Conservation (phyloP, 331 rosid genomes). For the Quercus phellos region DNA sequence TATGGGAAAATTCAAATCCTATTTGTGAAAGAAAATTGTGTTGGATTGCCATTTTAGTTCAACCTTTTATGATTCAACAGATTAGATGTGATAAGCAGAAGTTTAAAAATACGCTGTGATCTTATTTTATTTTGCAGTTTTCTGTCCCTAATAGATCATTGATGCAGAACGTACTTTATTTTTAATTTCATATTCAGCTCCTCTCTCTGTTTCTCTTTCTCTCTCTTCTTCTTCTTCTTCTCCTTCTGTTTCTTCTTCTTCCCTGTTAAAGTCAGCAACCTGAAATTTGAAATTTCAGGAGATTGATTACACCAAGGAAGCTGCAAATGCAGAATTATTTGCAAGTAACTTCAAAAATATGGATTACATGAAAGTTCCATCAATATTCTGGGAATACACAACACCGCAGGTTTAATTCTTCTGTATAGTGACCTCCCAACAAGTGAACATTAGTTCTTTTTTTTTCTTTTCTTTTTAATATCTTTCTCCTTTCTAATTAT, state of each 20-base stretch:
- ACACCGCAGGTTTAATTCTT: conserved; percentile 75
- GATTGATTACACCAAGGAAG: conserved; percentile 99
- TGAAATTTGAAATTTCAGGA: conserved; percentile 56
- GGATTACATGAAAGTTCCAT: conserved; percentile 91
- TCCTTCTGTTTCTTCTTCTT: background rate
- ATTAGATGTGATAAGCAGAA: background rate
- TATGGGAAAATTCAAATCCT: background rate
- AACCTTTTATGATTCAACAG: background rate
- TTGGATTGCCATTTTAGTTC: background rate
- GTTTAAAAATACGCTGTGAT: background rate
- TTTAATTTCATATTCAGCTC: background rate
- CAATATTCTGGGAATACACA: conserved; percentile 84
- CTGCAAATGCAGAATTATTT: conserved; percentile 84
- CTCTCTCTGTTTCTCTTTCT: background rate
- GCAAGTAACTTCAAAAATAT: conserved; percentile 76
- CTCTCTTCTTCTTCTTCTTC: background rate
- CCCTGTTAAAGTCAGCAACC: conserved; percentile 4
- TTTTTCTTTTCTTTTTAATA: conserved; percentile 1
- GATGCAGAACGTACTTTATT: background rate
- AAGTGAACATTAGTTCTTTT: background rate
- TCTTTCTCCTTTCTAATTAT: conserved; percentile 2
- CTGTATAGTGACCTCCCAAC: conserved; percentile 6
- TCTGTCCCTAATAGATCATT: background rate
- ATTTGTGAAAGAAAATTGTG: background rate
- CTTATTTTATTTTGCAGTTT: background rate